Percentiles rank a stretch among this genome's conserved stretches.
Evolutionary conservation across 2,329 filamentous ascomycete species (phyloP).

Genomic region (Verticillium nubilum): DNA sequence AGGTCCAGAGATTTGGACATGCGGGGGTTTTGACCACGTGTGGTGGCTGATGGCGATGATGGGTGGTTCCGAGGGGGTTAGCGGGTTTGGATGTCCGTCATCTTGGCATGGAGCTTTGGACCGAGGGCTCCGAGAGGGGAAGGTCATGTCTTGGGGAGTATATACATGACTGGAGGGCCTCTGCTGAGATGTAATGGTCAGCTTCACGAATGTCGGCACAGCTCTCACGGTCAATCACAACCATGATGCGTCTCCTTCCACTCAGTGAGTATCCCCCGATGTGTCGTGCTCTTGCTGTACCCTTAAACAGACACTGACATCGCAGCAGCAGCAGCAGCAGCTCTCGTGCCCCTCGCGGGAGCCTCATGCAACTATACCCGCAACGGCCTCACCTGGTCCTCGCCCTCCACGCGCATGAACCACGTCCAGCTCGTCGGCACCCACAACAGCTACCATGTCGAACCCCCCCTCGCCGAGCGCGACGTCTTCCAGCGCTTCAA

Average conservation of each 20-base stretch:
- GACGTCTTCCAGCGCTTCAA: constrained; percentile 30
- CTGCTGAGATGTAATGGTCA: background rate
- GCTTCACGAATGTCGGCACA: background rate
- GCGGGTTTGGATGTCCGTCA: background rate
- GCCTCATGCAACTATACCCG: constrained; percentile 13
- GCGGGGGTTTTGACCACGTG: background rate
- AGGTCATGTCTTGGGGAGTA: too few relatives aligned
- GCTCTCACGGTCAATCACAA: background rate
- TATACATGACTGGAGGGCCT: background rate
- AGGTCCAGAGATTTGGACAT: background rate
- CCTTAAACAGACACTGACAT: too few relatives aligned
- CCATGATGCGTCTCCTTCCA: constrained; percentile 3
- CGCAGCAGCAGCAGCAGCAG: too few relatives aligned
- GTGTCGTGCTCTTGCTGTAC: background rate
- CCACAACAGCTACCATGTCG: constrained; percentile 46
- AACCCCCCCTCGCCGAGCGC: constrained; percentile 34
- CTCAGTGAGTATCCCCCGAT: constrained; percentile 5
- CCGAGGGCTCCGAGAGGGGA: background rate
- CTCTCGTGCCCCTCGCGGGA: constrained; percentile 6
- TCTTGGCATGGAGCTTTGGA: background rate
- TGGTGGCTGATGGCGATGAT: background rate
- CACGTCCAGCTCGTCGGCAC: constrained; percentile 46
- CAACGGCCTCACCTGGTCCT: constrained; percentile 25
- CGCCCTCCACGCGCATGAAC: constrained; percentile 36
- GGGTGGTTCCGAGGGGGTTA: background rate